Percentiles rank a stretch among this genome's conserved stretches.
phyloP scores from a whole-genome alignment of 345 rosid species.

The Citrus australasica region DNA sequence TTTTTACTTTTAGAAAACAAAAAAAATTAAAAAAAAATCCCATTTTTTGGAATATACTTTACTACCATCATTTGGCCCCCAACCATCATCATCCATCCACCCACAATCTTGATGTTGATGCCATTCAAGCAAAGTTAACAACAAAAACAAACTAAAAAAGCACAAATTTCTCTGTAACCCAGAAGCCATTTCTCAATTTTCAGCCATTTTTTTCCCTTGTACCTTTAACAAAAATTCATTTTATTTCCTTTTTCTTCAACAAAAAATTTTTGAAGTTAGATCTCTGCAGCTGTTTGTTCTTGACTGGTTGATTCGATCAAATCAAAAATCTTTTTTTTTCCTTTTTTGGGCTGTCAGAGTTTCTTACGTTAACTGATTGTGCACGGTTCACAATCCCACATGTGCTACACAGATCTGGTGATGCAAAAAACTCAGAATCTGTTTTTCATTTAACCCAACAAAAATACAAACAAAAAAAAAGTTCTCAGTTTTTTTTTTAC shows the following conservation, averaged over 20 bases:
- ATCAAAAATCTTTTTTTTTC: too few species aligned
- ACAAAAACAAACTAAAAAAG: background rate
- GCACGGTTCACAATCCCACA: background rate
- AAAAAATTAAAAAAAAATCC: background rate
- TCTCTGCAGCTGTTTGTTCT: conserved; percentile 10
- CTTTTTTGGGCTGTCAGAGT: background rate
- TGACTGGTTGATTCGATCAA: background rate
- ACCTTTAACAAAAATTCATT: background rate
- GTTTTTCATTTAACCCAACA: background rate
- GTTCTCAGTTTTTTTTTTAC: background rate
- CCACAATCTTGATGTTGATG: background rate
- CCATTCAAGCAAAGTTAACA: background rate
- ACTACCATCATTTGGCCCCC: conserved; percentile 3
- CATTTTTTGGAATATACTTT: conserved; percentile 34
- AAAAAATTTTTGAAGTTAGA: background rate
- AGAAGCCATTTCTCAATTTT: background rate
- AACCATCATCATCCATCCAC: background rate
- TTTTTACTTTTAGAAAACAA: conserved; percentile 13
- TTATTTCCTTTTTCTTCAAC: background rate
- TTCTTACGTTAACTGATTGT: background rate
- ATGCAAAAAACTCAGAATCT: conserved; percentile 7
- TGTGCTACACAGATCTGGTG: conserved; percentile 35
- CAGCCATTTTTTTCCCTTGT: background rate
- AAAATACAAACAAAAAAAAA: too few species aligned
- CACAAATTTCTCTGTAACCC: conserved; percentile 7